Conservation (phyloP, 2,329 filamentous ascomycete species). For the Trichophyton mentagrophytes region DNA sequence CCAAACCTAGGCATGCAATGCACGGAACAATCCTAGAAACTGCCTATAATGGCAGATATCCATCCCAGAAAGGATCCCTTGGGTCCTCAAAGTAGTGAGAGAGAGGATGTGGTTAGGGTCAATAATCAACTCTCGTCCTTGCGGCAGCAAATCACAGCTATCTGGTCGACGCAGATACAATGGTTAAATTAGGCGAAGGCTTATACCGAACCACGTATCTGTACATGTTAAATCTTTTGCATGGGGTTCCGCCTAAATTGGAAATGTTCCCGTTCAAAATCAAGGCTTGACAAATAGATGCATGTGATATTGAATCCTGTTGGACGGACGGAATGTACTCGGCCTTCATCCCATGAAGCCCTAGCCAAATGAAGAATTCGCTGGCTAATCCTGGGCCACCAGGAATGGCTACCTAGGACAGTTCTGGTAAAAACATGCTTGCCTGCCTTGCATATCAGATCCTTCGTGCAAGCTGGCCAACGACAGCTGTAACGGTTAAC, state of each 20-base stretch:
- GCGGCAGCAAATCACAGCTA: not conserved
- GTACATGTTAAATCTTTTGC: not conserved
- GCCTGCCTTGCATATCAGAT: not conserved
- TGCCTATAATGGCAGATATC: not conserved
- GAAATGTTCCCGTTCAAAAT: not conserved
- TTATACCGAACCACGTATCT: not conserved
- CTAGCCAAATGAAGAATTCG: not conserved
- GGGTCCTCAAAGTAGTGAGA: not conserved
- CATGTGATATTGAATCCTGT: not conserved
- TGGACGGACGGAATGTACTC: not conserved
- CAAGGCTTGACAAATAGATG: not conserved
- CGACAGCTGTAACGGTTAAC: not conserved
- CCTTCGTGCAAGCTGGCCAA: not conserved
- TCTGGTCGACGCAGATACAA: not conserved
- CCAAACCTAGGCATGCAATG: not conserved
- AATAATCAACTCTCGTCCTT: not conserved
- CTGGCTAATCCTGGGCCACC: not conserved
- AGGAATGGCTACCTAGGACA: not conserved
- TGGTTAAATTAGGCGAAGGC: not conserved
- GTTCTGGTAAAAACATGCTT: not conserved
- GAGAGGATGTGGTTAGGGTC: not conserved
- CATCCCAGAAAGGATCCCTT: not conserved
- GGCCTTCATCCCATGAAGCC: not conserved
- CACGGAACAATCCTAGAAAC: not conserved
- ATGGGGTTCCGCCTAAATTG: not conserved